Evolutionary conservation across 2,329 filamentous ascomycete species (phyloP), one percentile per base, ranked within the genome.

Genomic region (Colletotrichum sojae): DNA sequence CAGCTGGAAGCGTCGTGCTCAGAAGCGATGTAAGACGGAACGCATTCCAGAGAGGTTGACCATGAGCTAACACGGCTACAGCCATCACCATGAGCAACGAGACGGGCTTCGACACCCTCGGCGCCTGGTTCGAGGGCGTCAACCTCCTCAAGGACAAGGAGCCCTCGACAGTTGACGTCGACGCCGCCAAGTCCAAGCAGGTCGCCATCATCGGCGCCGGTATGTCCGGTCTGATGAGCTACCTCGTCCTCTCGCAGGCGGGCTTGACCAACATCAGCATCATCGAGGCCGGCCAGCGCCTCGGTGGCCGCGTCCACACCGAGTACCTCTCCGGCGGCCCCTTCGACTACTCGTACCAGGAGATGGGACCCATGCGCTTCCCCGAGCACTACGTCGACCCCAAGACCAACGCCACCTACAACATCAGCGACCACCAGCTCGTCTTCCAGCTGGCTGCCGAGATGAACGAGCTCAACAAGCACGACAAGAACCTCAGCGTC

Each of bases 61-160:
- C 52, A 49, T 69, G 56, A 61, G 71, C 67, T 72, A 76, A 76
- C 48, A 69, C 74, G 2, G 71, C 72, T 49, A 54, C 72, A 39
- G 71, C 75, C 52, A 82, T 85, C 43, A 68, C 83, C 18, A 85
- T 91, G 80, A 83, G 84, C 62, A 84, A 87, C 58, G 80, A 81
- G 3, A 87, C 81, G 20, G 84, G 84, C 4, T 81, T 85, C 68
- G 81, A 85, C 61, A 73, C 76, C 3, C 77, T 76, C 74, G 89
- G 89, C 0, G 87, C 89, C 1, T 92, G 89, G 90, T 92, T 91
- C 69, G 88, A 91, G 74, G 89, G 89, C 15, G 89, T 91, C 18
- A 84, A 83, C 58, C 84, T 89, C 64, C 82, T 91, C 49, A 77
- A 87, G 70, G 80, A 83, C 27, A 89, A 88, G 73, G 80, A 88